Base-by-base conservation (phyloP, 768 basidiomycete species). In the Neoboletus magnificus region DNA sequence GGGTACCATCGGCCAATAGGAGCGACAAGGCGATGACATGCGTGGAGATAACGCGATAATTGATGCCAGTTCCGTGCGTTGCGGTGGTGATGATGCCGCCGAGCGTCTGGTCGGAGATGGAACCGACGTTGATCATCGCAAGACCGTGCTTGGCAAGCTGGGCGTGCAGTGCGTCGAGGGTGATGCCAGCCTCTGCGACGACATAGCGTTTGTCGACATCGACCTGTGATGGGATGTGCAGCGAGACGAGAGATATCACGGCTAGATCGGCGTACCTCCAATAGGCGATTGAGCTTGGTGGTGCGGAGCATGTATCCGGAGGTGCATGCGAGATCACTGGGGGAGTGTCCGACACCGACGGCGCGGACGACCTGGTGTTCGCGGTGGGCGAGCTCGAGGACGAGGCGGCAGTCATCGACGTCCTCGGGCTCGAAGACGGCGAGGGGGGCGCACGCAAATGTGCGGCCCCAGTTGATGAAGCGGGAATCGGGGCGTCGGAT, bases 41-140 rank as follows among this genome's bases (percentile, higher is more conserved):
- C 20, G 86, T 86, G 12, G 93, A 92, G 59, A 98, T 82, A 58
- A 92, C 89, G 51, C 84, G 83, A 73, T 82, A 95, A 42, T 73
- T 66, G 55, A 89, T 77, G 40, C 97, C 96, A 13, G 91, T 86
- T 50, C 95, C 97, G 77, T 99, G 97, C 0, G 95, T 95, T 9
- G 93, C 93, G 58, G 97, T 99, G 15, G 93, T 86, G 65, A 98
- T 79, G 63, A 94, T 83, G 42, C 97, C 97, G 27, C 84, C 95
- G 60, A 99, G 79, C 4, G 93, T 92, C 71, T 98, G 96, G 70
- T 97, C 94, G 35, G 93, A 96, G 65, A 99, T 98, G 29, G 93
- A 95, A 35, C 97, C 97, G 57, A 98, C 80, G 72, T 91, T 96
- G 66, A 82, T 85, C 83, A 99, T 87, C 37, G 94, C 95, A 32